Evolutionary conservation across 1,284 basidiomycete genomes (phyloP).

Genomic region (Takashimella koratensis): DNA sequence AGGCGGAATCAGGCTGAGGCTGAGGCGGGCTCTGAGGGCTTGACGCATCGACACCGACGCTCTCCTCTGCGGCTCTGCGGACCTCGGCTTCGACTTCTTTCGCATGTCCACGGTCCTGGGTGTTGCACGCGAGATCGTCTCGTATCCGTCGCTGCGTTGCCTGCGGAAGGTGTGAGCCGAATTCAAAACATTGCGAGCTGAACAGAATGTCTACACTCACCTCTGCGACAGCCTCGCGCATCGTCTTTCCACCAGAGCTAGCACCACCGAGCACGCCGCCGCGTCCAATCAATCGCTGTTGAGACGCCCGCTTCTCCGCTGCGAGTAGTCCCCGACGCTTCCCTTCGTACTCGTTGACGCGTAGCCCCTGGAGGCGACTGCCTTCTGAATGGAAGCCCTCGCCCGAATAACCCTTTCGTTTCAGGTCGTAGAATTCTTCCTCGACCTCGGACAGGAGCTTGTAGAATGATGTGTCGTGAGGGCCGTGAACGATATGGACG

Average conservation of each 20-base stretch:
- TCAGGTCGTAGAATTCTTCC: slow-evolving; percentile 73
- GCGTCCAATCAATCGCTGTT: slow-evolving; percentile 55
- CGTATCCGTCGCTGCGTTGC: slow-evolving; percentile 70
- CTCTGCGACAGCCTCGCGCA: slow-evolving; percentile 69
- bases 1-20: slow-evolving; percentile 9
- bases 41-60: slow-evolving; percentile 61
- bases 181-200: no score
- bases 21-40: no score
- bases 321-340: slow-evolving; percentile 65
- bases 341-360: slow-evolving; percentile 62
- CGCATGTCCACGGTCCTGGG: slow-evolving; percentile 42
- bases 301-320: slow-evolving; percentile 64
- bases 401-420: slow-evolving; percentile 67
- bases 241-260: slow-evolving; percentile 52
- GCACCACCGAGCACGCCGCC: slow-evolving; percentile 52
- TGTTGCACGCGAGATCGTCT: slow-evolving; percentile 68
- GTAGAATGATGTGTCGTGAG: slow-evolving; percentile 76
- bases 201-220: slow-evolving; percentile 52
- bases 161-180: no score
- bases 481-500: slow-evolving; percentile 80
- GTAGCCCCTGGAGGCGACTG: slow-evolving; percentile 61
- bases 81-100: slow-evolving; percentile 63
- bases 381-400: slow-evolving; percentile 79
- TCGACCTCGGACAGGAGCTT: slow-evolving; percentile 70
- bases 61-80: slow-evolving; percentile 63